Evolutionary conservation across 2,329 filamentous ascomycete species (phyloP).

Genomic region (Alternaria alternata): DNA sequence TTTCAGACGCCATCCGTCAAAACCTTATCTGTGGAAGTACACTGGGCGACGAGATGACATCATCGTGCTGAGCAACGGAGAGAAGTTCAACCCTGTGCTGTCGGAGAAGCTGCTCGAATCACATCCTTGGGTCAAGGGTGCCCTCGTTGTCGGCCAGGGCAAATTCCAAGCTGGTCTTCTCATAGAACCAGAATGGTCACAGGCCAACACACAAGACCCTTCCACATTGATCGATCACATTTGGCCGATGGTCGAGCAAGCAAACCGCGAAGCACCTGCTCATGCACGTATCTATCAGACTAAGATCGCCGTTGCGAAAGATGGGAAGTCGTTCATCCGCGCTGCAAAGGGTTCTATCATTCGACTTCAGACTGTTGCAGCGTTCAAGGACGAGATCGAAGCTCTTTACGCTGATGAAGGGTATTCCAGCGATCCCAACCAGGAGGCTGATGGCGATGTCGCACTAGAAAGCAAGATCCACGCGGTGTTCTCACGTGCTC

Average conservation of each 20-base stretch:
- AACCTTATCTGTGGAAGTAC: slow-evolving; percentile 29
- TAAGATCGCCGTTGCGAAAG: slow-evolving; percentile 23
- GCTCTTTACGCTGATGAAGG: slow-evolving; percentile 26
- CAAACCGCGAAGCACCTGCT: slow-evolving; percentile 29
- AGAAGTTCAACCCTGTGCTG: slow-evolving; percentile 38
- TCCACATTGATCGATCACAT: slow-evolving; percentile 26
- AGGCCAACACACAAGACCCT: not conserved
- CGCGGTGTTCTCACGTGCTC: not conserved
- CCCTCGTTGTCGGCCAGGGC: slow-evolving; percentile 33
- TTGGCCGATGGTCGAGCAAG: slow-evolving; percentile 32
- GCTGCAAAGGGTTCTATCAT: slow-evolving; percentile 39
- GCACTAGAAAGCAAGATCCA: not conserved
- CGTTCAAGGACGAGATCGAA: slow-evolving; percentile 36
- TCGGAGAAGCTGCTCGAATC: slow-evolving; percentile 27
- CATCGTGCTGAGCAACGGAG: slow-evolving; percentile 41
- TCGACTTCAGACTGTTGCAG: slow-evolving; percentile 28
- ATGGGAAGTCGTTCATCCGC: slow-evolving; percentile 19
- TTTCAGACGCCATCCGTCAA: slow-evolving; percentile 25
- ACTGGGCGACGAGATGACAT: slow-evolving; percentile 47
- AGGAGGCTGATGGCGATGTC: not conserved
- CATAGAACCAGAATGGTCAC: slow-evolving; percentile 25
- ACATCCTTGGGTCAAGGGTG: slow-evolving; percentile 18
- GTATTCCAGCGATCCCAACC: not conserved
- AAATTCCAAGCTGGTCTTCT: slow-evolving; percentile 29
- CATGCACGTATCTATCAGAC: slow-evolving; percentile 33